Percentiles rank a stretch among this genome's conserved stretches.
phyloP scores from a whole-genome alignment of 306 rosid species.

The Crotalaria pallida region DNA sequence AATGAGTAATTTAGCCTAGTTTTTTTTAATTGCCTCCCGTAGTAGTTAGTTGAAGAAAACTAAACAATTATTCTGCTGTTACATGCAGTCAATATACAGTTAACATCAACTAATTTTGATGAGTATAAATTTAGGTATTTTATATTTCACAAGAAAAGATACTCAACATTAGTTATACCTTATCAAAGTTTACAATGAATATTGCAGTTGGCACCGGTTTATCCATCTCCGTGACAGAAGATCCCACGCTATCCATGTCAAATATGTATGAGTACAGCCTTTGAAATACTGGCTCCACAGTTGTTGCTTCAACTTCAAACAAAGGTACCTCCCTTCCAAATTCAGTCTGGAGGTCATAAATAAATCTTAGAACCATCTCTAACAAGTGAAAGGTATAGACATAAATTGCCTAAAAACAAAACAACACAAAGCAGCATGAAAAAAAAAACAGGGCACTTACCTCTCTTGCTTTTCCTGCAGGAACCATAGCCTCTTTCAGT shows the following conservation, averaged over 20 bases:
- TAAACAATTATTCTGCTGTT: not conserved
- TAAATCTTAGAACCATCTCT: slow-evolving; percentile 14
- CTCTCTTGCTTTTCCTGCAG: slow-evolving; percentile 89
- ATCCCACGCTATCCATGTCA: slow-evolving; percentile 43
- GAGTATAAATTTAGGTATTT: slow-evolving; percentile 7
- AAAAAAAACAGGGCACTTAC: slow-evolving; percentile 28
- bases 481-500: slow-evolving; percentile 78
- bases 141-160: slow-evolving; percentile 3
- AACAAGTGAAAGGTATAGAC: not conserved
- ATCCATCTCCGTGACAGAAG: slow-evolving; percentile 53
- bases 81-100: not conserved
- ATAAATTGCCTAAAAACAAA: not conserved
- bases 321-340: slow-evolving; percentile 89
- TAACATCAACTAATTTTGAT: not conserved
- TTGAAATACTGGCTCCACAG: slow-evolving; percentile 82
- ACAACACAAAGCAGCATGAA: not conserved
- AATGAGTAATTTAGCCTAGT: too few relatives aligned
- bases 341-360: slow-evolving; percentile 49
- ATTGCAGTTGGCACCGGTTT: slow-evolving; percentile 66
- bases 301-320: slow-evolving; percentile 87
- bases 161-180: slow-evolving; percentile 47
- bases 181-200: slow-evolving; percentile 86
- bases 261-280: slow-evolving; percentile 73
- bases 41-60: not conserved
- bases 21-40: too few relatives aligned